phyloP scores from a whole-genome alignment of 306 rosid genomes.

The Pachyrhizus erosus region DNA sequence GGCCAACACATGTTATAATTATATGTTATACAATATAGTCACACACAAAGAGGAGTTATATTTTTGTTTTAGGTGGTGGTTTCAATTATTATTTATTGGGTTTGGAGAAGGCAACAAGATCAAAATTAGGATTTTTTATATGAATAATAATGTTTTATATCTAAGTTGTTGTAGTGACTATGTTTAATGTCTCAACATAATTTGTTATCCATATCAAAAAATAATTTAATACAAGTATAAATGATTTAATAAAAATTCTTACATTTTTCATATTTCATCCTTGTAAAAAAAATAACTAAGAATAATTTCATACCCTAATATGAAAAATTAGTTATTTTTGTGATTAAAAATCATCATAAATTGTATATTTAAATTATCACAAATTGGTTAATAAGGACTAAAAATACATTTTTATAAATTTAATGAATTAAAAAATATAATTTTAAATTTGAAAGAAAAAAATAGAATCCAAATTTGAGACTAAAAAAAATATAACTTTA shows the following conservation, averaged over 20 bases:
- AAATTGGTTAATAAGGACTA: too few species aligned
- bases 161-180: not conserved
- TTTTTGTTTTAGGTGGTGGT: constrained; percentile 6
- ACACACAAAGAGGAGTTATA: not conserved
- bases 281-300: not conserved
- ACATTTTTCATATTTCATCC: not conserved
- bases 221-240: not conserved
- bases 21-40: not conserved
- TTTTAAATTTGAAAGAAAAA: too few species aligned
- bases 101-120: not conserved
- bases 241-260: not conserved
- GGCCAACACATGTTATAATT: constrained; percentile 32
- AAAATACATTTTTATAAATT: too few species aligned
- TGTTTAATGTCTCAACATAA: not conserved
- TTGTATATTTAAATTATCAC: too few species aligned
- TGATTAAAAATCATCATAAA: too few species aligned
- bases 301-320: not conserved
- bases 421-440: too few species aligned
- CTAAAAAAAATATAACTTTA: too few species aligned
- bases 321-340: too few species aligned
- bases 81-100: not conserved
- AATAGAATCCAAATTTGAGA: too few species aligned
- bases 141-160: not conserved
- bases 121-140: not conserved
- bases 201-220: not conserved